A percentile compares a stretch with the other conserved stretches of the same genome.
Conservation (phyloP, 2,329 filamentous ascomycete genomes). For the Dendrostoma leiphaemia region DNA sequence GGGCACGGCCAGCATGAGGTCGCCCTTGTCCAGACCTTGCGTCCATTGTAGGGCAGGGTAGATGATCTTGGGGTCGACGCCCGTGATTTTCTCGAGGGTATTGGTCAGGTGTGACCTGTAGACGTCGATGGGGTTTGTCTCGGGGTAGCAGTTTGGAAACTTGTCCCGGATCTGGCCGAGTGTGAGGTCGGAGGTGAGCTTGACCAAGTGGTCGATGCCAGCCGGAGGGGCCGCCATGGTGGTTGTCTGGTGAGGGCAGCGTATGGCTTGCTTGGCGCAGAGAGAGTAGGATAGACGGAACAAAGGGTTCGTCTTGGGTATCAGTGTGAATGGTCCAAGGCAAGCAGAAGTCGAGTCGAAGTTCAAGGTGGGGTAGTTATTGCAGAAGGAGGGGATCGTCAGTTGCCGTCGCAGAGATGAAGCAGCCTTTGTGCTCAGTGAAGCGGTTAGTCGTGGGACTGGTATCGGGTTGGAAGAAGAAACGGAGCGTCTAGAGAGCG, state of each 20-base stretch:
- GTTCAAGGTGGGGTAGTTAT: slow-evolving; percentile 13
- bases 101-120: slow-evolving; percentile 76
- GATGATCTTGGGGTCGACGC: slow-evolving; percentile 68
- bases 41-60: slow-evolving; percentile 79
- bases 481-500: slow-evolving; percentile 4
- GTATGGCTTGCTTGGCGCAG: neutral
- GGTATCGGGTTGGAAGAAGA: neutral
- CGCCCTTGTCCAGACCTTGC: slow-evolving; percentile 75
- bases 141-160: slow-evolving; percentile 61
- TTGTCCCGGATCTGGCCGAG: slow-evolving; percentile 34
- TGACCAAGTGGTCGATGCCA: slow-evolving; percentile 31
- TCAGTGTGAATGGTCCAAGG: slow-evolving; percentile 1
- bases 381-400: slow-evolving; percentile 13
- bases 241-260: slow-evolving; percentile 11
- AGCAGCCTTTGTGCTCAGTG: neutral
- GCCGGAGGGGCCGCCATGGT: slow-evolving; percentile 19
- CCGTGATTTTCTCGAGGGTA: slow-evolving; percentile 65
- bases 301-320: neutral
- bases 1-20: slow-evolving; percentile 74
- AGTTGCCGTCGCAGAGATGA: neutral
- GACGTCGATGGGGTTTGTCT: slow-evolving; percentile 73
- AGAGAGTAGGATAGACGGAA: neutral
- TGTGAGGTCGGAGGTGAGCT: slow-evolving; percentile 33
- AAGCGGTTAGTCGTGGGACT: neutral
- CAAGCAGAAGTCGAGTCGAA: neutral